Conservation (phyloP, 805 yeast genomes). For the Jamesozyma gamospora region DNA sequence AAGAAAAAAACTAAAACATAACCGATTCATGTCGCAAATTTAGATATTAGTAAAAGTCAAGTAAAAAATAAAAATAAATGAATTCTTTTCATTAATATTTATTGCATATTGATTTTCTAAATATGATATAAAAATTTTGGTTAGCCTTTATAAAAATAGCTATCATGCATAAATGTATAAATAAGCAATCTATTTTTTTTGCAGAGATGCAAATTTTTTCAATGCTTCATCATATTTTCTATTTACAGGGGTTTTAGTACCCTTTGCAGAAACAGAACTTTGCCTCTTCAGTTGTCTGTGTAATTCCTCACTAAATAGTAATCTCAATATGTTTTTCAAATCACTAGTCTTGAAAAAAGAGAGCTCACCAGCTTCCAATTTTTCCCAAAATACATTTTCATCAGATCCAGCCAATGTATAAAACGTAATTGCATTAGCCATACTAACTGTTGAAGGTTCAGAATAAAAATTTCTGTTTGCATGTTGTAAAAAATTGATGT, state of each 20-base stretch:
- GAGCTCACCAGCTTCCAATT: conserved; percentile 13
- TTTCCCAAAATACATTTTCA: conserved; percentile 15
- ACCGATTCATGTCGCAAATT: too few species aligned
- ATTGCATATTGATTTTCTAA: too few species aligned
- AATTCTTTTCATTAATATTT: too few species aligned
- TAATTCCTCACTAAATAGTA: conserved; percentile 26
- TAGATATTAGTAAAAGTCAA: too few species aligned
- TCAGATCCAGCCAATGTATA: conserved; percentile 18
- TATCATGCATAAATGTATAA: too few species aligned
- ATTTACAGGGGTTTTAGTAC: conserved; percentile 17
- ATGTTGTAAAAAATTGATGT: conserved; percentile 26
- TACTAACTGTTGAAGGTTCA: conserved; percentile 16
- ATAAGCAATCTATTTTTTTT: too few species aligned
- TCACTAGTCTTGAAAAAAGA: conserved; percentile 12
- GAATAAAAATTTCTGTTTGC: conserved; percentile 18
- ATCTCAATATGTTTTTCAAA: conserved; percentile 21
- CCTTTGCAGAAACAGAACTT: conserved; percentile 9
- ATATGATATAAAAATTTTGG: too few species aligned
- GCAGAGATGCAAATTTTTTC: conserved; percentile 6
- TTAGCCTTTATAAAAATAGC: too few species aligned
- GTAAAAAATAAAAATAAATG: too few species aligned
- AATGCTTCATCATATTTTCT: conserved; percentile 23
- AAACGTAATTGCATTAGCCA: conserved; percentile 17
- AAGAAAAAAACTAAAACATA: too few species aligned
- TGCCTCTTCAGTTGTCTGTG: conserved; percentile 10